A percentile compares a stretch with the other conserved stretches of the same genome.
Evolutionary conservation across 202 grass and related monocot species (phyloP).

Genomic region (Panicum hallii): DNA sequence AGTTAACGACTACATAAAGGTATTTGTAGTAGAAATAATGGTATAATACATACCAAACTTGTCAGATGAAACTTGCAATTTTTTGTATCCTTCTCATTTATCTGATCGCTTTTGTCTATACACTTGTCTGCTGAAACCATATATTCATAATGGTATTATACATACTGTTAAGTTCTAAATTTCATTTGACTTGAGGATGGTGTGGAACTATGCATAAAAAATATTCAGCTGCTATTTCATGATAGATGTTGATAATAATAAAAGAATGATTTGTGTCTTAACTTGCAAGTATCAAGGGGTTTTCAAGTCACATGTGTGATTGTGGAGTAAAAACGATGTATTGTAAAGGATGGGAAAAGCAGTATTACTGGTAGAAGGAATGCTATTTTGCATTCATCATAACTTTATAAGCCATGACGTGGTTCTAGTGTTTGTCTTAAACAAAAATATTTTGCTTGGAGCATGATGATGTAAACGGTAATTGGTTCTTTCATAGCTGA

Average conservation of each 20-base stretch:
- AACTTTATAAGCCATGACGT: background rate
- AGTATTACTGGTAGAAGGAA: background rate
- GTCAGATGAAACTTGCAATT: too few species aligned
- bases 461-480: background rate
- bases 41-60: too few species aligned
- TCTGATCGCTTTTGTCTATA: conserved; percentile 2
- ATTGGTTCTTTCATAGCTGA: background rate
- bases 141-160: background rate
- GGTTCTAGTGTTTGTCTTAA: conserved; percentile 2
- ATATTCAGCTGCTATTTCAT: background rate
- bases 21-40: background rate
- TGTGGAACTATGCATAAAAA: conserved; percentile 5
- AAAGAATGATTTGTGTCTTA: background rate
- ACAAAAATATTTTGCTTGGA: conserved; percentile 27
- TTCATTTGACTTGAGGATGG: background rate
- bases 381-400: background rate
- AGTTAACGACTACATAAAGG: conserved; percentile 92
- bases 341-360: background rate
- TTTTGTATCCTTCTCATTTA: conserved; percentile 24
- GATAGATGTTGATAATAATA: conserved; percentile 37
- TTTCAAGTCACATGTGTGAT: conserved; percentile 6
- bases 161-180: background rate
- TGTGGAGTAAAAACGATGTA: background rate
- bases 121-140: background rate
- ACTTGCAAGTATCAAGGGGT: background rate